Base-by-base conservation (phyloP, 2,329 filamentous ascomycete species). In the Neonectria magnoliae region DNA sequence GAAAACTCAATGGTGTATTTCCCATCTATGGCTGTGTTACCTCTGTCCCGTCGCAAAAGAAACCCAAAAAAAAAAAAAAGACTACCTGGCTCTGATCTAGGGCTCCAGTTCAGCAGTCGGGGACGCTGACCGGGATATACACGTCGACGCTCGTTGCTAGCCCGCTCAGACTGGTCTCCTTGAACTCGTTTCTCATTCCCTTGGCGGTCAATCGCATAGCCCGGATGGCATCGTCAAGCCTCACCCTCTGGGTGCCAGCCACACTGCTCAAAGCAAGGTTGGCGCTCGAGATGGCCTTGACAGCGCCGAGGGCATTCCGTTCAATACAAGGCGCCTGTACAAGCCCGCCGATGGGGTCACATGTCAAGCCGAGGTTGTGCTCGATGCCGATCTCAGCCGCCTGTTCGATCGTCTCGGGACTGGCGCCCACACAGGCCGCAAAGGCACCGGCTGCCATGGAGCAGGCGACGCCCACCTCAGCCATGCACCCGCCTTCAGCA, bases 121-220 rank as follows among this genome's bases (percentile, higher is more conserved):
- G 83, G 31, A 85, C 83, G 65, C 83, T 85, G 54, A 85, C 83
- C 5, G 83, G 83, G 45, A 85, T 85, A 62, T 84, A 77, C 22
- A 85, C 72, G 9, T 82, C 81, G 61, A 85, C 83, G 62, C 82
- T 85, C 2, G 82, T 85, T n/a, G 82, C 82, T 63, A 84, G 66
- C 3, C 82, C 82, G 52, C 83, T 84, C 27, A 85, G 71, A 64
- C 82, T 84, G 4, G 83, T 85, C 75, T 85, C 83, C 76, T 85
- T 85, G 72, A 85, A 85, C 74, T 85, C 83, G 38, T 84, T 84
- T 33, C 83, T 76, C 83, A 85, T 85, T 1, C 83, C 83, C 73
- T 83, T 79, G 4, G 83, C 83, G 0, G 83, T 85, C 14, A 85
- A 66, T 0, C 83, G 76, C 83, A 85, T 85, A 7, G 83, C 83